Conservation (phyloP, 2,329 filamentous ascomycete species). For the Pestalotiopsis sp. region DNA sequence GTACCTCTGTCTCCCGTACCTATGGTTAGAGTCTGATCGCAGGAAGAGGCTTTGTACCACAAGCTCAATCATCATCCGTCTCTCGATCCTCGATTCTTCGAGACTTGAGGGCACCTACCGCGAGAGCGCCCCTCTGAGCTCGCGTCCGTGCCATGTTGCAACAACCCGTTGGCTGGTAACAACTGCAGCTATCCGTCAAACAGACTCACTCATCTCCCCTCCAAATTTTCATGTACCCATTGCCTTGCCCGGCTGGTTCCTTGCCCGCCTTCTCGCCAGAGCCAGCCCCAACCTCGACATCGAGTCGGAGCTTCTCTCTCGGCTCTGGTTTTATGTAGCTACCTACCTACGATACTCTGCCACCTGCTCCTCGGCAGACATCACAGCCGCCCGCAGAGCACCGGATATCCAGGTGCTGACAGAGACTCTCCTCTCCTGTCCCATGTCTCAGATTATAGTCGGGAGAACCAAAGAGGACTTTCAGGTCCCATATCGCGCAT, state of each 20-base stretch:
- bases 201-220: slow-evolving; percentile 5
- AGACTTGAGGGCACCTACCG: neutral
- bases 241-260: neutral
- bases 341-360: neutral
- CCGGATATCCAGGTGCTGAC: slow-evolving; percentile 22
- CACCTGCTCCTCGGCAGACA: neutral
- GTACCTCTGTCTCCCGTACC: slow-evolving; percentile 1
- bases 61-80: neutral
- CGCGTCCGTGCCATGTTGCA: slow-evolving; percentile 7
- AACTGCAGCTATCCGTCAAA: slow-evolving; percentile 5
- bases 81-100: slow-evolving; percentile 10
- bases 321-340: neutral
- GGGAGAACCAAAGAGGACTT: slow-evolving; percentile 25
- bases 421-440: slow-evolving; percentile 15
- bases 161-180: slow-evolving; percentile 12
- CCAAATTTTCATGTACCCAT: neutral
- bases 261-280: neutral
- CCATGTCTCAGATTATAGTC: slow-evolving; percentile 26
- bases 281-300: neutral
- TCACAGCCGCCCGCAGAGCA: slow-evolving; percentile 15
- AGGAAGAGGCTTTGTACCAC: neutral
- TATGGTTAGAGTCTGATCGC: neutral
- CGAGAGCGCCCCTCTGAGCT: neutral
- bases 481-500: slow-evolving; percentile 22
- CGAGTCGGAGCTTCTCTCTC: neutral